These are phyloP conservation scores for Trichocladium antarcticum DNA, from an alignment of 495 filamentous ascomycete genomes.

Conservation along the genomic window DNA sequence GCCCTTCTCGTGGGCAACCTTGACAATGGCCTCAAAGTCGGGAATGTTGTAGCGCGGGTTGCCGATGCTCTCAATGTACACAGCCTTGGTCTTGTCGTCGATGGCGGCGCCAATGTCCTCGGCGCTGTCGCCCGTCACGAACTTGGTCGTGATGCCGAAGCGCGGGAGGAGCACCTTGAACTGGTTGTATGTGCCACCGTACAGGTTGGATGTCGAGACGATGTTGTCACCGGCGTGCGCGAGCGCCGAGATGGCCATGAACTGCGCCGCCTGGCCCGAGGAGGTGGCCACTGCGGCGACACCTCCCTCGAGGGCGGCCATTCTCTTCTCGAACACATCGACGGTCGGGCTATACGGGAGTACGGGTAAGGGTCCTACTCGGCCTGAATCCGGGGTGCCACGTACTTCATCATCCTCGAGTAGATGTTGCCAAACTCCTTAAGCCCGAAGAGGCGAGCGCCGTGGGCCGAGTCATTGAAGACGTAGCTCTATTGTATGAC, in stretches of 20 bases:
- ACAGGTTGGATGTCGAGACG: conserved; percentile 81
- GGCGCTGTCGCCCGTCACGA: conserved; percentile 73
- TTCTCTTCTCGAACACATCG: conserved; percentile 95
- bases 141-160: conserved; percentile 82
- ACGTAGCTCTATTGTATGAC: conserved; percentile 53
- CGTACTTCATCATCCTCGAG: conserved; percentile 86
- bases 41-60: conserved; percentile 94
- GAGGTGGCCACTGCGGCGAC: conserved; percentile 80
- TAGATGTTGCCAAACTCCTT: conserved; percentile 99
- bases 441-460: conserved; percentile 89
- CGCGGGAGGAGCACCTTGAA: conserved; percentile 87
- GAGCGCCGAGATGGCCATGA: conserved; percentile 80
- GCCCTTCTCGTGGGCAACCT: conserved; percentile 67
- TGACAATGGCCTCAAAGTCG: conserved; percentile 74
- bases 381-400: neutral
- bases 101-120: conserved; percentile 75
- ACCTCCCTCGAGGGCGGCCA: conserved; percentile 91
- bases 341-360: conserved; percentile 61
- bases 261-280: conserved; percentile 90
- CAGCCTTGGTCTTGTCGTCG: conserved; percentile 92
- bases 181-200: conserved; percentile 97
- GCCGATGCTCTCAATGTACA: conserved; percentile 91
- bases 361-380: neutral
- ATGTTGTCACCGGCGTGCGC: conserved; percentile 89
- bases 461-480: conserved; percentile 97